Conservation (phyloP, 129 eudicot genomes). For the Scalesia atractyloides region DNA sequence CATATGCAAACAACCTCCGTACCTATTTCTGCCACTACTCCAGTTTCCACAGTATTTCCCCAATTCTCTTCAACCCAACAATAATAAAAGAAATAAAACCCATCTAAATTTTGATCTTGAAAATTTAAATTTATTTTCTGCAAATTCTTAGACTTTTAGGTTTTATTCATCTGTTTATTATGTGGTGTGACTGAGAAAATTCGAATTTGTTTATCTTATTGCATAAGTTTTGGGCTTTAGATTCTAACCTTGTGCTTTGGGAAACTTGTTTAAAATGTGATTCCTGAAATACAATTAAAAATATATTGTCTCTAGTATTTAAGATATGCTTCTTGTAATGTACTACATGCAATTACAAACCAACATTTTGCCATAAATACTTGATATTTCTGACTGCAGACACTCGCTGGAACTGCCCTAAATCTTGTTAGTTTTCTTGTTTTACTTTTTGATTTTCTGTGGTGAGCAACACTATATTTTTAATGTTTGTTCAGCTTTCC, state of each 20-base stretch:
- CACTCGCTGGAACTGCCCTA: too few relatives aligned
- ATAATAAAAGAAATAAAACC: background rate
- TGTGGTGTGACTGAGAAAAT: background rate
- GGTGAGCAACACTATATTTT: too few relatives aligned
- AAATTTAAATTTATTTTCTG: background rate
- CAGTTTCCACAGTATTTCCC: background rate
- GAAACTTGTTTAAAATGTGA: constrained; percentile 25
- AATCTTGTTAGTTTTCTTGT: too few relatives aligned
- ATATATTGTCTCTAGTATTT: too few relatives aligned
- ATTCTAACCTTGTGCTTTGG: constrained; percentile 27
- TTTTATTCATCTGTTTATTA: background rate
- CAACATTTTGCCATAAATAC: too few relatives aligned
- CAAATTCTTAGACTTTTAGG: constrained; percentile 25
- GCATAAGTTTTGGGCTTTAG: constrained; percentile 8
- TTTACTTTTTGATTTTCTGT: too few relatives aligned
- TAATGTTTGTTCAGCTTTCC: too few relatives aligned
- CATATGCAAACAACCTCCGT: background rate
- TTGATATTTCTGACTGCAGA: too few relatives aligned
- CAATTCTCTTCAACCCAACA: constrained; percentile 17
- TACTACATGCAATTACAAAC: too few relatives aligned
- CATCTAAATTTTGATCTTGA: background rate
- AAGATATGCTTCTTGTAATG: too few relatives aligned
- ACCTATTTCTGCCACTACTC: constrained; percentile 3
- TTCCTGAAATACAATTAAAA: too few relatives aligned
- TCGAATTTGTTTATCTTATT: constrained; percentile 7